phyloP scores from a whole-genome alignment of 345 rosid species.

The Mallotus nudiflorus region DNA sequence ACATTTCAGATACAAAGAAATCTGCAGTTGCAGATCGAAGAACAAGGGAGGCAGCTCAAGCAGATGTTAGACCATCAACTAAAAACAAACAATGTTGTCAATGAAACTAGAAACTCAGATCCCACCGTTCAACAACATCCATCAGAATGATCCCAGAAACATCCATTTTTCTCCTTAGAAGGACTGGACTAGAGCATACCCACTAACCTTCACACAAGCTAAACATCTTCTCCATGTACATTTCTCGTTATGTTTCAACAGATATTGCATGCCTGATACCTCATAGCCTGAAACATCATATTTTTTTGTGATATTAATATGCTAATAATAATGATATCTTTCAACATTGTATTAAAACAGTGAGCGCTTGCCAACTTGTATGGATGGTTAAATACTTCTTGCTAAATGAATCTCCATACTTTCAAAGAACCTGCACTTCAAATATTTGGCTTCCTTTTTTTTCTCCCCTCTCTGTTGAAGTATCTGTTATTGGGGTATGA shows the following conservation, averaged over 20 bases:
- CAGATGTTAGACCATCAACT: constrained; percentile 29
- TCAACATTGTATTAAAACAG: not conserved
- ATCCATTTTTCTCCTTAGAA: no score
- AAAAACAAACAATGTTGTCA: not conserved
- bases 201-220: not conserved
- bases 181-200: no score
- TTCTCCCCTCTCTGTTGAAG: no score
- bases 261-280: not conserved
- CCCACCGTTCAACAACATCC: not conserved
- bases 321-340: not conserved
- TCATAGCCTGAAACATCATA: not conserved
- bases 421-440: no score
- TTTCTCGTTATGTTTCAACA: not conserved
- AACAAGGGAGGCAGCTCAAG: constrained; percentile 34
- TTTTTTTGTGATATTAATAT: not conserved
- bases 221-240: not conserved
- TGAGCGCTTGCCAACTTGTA: not conserved
- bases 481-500: no score
- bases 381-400: not conserved
- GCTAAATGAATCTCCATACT: not conserved
- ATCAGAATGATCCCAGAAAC: not conserved
- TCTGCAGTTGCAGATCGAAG: constrained; percentile 35
- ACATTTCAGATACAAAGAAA: constrained; percentile 32
- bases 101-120: not conserved
- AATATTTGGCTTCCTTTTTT: no score